Evolutionary conservation across 257 asterid genomes (phyloP).

Genomic region (Verbena officinalis): DNA sequence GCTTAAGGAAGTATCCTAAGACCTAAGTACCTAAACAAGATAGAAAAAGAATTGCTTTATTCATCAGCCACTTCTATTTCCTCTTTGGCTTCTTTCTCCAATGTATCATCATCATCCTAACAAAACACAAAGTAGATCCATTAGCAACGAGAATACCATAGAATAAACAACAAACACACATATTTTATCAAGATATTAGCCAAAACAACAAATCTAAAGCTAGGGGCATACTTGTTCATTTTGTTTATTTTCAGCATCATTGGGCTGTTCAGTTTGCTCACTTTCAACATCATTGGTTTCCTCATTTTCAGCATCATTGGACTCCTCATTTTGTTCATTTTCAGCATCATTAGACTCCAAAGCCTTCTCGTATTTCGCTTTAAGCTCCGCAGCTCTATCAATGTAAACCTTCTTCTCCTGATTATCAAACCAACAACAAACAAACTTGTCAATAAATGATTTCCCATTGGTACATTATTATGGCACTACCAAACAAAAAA

Average conservation of each 20-base stretch:
- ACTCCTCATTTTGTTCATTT: constrained; percentile 34
- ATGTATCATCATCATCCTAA: constrained; percentile 39
- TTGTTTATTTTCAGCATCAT: constrained; percentile 10
- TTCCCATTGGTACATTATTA: background rate
- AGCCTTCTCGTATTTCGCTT: constrained; percentile 63
- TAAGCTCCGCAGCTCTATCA: constrained; percentile 80
- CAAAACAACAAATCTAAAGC: background rate
- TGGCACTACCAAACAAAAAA: background rate
- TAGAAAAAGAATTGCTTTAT: constrained; percentile 22
- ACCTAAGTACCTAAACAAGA: constrained; percentile 17
- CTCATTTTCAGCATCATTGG: constrained; percentile 33
- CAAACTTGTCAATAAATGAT: background rate
- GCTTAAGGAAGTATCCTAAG: constrained; percentile 11
- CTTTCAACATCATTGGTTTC: constrained; percentile 35
- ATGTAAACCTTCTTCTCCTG: constrained; percentile 66
- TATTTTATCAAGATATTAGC: background rate
- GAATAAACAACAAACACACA: background rate
- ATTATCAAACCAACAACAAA: background rate
- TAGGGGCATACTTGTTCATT: constrained; percentile 39
- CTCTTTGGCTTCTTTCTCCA: constrained; percentile 30
- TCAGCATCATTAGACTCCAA: constrained; percentile 32
- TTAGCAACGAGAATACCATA: background rate
- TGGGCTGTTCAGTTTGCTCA: constrained; percentile 35
- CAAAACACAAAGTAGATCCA: background rate
- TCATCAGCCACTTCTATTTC: constrained; percentile 44